Conservation (phyloP, 2,329 filamentous ascomycete genomes). For the Colletotrichum filicis region DNA sequence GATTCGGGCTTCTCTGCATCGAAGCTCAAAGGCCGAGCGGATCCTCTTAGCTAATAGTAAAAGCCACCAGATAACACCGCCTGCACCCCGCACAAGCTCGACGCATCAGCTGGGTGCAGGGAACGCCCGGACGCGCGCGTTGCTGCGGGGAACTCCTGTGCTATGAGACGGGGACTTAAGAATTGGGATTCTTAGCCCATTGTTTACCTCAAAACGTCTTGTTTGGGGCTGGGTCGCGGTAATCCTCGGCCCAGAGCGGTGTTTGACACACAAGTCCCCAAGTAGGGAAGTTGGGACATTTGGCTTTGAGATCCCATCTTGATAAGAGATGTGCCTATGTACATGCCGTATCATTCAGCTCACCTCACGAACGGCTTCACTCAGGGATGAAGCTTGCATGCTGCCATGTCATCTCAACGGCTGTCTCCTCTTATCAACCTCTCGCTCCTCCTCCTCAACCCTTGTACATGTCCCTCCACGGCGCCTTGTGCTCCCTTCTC, state of each 20-base stretch:
- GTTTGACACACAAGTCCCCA: not conserved
- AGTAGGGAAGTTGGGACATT: not conserved
- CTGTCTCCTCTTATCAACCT: not conserved
- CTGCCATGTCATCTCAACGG: not conserved
- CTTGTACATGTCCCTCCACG: no score
- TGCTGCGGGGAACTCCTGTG: constrained; percentile 9
- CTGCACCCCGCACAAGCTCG: constrained; percentile 31
- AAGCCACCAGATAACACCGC: constrained; percentile 9
- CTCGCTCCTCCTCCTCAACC: not conserved
- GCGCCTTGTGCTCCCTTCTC: not conserved
- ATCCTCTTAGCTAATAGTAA: constrained; percentile 27
- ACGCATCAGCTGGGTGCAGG: constrained; percentile 1
- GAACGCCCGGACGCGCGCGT: constrained; percentile 25
- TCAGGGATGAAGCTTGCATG: not conserved
- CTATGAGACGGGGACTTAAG: not conserved
- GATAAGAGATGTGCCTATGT: not conserved
- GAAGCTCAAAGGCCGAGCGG: not conserved
- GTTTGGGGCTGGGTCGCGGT: not conserved
- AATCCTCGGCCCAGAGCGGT: constrained; percentile 10
- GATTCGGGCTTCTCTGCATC: not conserved
- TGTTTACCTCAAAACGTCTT: not conserved
- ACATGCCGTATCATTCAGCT: not conserved
- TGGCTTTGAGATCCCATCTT: not conserved
- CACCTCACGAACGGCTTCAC: not conserved
- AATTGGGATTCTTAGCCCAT: no score